phyloP scores from a whole-genome alignment of 2,329 filamentous ascomycete genomes.

The Elsinoe ampelina region DNA sequence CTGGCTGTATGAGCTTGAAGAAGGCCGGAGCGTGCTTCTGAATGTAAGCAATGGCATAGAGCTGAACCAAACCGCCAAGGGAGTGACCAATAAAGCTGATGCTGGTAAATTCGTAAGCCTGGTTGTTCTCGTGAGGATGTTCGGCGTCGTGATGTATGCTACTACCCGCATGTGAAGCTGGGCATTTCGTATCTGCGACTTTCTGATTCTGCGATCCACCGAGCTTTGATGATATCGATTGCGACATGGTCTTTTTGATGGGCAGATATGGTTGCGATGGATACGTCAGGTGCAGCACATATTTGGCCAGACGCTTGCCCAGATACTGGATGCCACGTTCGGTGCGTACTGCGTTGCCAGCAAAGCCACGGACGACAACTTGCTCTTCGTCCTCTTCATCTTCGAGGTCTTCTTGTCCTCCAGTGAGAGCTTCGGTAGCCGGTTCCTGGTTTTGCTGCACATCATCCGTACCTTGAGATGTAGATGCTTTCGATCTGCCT shows the following conservation, averaged over 20 bases:
- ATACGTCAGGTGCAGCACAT: constrained; percentile 80
- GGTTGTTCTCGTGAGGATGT: constrained; percentile 29
- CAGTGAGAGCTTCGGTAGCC: constrained; percentile 40
- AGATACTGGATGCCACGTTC: constrained; percentile 96
- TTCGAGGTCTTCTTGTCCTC: constrained; percentile 40
- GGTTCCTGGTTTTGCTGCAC: constrained; percentile 20
- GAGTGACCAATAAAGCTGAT: constrained; percentile 95
- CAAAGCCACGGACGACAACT: constrained; percentile 81
- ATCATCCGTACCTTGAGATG: constrained; percentile 29
- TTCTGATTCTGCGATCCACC: constrained; percentile 37
- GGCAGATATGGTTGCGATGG: constrained; percentile 87
- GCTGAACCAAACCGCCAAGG: constrained; percentile 80
- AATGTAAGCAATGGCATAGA: constrained; percentile 91
- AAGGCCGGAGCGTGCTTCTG: constrained; percentile 91
- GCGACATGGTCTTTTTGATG: constrained; percentile 42
- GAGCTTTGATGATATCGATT: constrained; percentile 40
- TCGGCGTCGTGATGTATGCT: constrained; percentile 44
- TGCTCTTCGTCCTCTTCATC: constrained; percentile 66
- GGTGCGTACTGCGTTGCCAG: constrained; percentile 80
- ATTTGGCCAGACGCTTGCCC: constrained; percentile 86
- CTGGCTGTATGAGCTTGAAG: constrained; percentile 72
- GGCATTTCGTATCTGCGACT: constrained; percentile 30
- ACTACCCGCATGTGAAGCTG: constrained; percentile 51
- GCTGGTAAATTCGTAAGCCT: constrained; percentile 76
- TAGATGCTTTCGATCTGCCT: constrained; percentile 28